Evolutionary conservation across 768 basidiomycete genomes (phyloP), one percentile per base, ranked within the genome.

Genomic region (Mycena capillaripes): DNA sequence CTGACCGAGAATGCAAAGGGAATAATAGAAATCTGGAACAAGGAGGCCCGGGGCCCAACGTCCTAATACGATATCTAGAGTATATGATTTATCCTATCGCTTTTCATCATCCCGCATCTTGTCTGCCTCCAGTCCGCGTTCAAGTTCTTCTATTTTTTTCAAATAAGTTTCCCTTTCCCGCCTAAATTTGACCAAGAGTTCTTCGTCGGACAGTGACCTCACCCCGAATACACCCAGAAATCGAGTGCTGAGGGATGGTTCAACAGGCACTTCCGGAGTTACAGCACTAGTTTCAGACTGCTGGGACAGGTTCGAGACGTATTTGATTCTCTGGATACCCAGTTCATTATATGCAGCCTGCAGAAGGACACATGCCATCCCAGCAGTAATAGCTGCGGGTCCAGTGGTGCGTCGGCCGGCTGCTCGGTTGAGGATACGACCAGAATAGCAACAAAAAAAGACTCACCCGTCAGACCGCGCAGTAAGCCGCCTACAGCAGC

Each of bases 271-370:
- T 70, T 74, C 9, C 58, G 38, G 5, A 55, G 58, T 23, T 30
- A 44, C 40, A 44, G 38, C 16, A 57, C 16, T 38, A 16, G 42
- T 27, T 62, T 58, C 60, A 71, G 50, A 72, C 7, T 5, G 38
- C 55, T 76, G 32, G 62, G 71, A 63, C 73, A 73, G 56, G 32
- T 77, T 64, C 40, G 71, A 66, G 70, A 92, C 76, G 68, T 90
- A 89, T 79, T 87, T 87, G 67, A 96, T 82, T 69, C 95, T 86
- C 60, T 84, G 78, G 30, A 95, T 82, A 48, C 82, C 82, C n/a
- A 90, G 67, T 78, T 95, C 92, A 77, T 97, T 97, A 81, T 87
- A 91, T 14, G 84, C 84, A 72, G 89, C 85, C 79, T 97, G 96
- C 14, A 95, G 80, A 17, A 89, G 65, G 1, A 89, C 85, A 75